Evolutionary conservation across 2,329 filamentous ascomycete genomes (phyloP), one percentile per base, ranked within the genome.

Genomic region (Cladosporium sp.): DNA sequence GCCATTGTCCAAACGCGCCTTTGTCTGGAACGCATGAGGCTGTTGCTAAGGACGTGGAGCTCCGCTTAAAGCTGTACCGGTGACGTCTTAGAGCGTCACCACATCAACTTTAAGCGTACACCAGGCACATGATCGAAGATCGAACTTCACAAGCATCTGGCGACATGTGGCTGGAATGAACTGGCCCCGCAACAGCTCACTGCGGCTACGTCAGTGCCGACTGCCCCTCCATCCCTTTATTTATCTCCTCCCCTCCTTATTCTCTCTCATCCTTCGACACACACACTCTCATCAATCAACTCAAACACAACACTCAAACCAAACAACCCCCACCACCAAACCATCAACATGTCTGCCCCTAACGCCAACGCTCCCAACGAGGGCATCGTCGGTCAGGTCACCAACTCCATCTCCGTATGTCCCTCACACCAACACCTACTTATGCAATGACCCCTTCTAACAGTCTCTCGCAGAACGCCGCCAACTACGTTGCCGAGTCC

Each of bases 401-500:
- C 70, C 75, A 79, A 79, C 76, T 75, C 74, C 57, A 69, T 76
- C 69, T 59, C 66, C 58, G 58, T 61, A 51, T 11, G 58, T 51
- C 7, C 21, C 21, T 23, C 23, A 18, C 10, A 3, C n/a, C 18
- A 58, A 23, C 10, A 11, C 21, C 4, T 5, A n/a, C n/a, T 13
- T 36, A 63, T n/a, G n/a, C 65, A 60, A 26, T 32, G 53, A 68
- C 58, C 61, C 48, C 58, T 21, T 49, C 69, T 73, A 78, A 82
- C 46, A 51, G 7, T 18, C 6, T n/a, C 26, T 34, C 11, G 2
- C 28, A 63, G 60, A 86, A 89, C 80, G 84, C 84, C 75, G 86
- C 81, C 80, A 89, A 89, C 85, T 89, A 89, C 85, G 86, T 89
- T 80, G 79, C 85, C 71, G 88, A 89, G 83, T 80, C 82, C 73